phyloP scores from a whole-genome alignment of 202 grass and related monocot genomes.

The Zizania palustris region DNA sequence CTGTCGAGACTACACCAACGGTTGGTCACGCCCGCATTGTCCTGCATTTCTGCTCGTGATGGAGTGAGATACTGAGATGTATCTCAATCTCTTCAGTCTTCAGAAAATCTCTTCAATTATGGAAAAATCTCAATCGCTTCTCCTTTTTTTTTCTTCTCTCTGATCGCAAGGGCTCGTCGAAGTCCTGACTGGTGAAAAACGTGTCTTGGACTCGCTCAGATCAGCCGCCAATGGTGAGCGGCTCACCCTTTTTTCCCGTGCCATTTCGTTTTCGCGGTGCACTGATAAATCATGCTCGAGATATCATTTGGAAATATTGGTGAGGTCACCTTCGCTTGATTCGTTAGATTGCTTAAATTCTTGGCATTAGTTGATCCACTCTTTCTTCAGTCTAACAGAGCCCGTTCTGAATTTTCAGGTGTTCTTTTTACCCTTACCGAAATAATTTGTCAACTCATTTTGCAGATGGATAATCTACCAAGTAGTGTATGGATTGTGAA shows the following conservation, averaged over 20 bases:
- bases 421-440: not conserved
- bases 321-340: constrained; percentile 6
- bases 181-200: constrained; percentile 74
- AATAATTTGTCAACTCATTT: not conserved
- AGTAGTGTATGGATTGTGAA: not conserved
- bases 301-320: constrained; percentile 34
- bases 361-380: not conserved
- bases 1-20: constrained; percentile 80
- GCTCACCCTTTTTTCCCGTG: not conserved
- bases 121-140: not conserved
- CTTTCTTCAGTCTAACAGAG: not conserved
- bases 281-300: constrained; percentile 30
- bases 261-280: constrained; percentile 28
- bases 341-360: not conserved
- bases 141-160: not conserved
- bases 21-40: constrained; percentile 15
- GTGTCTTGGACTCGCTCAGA: constrained; percentile 57
- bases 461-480: constrained; percentile 35
- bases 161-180: constrained; percentile 67
- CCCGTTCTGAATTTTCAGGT: not conserved
- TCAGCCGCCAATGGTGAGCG: constrained; percentile 21
- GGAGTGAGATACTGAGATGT: constrained; percentile 26
- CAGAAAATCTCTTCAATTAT: not conserved
- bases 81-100: not conserved
- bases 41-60: not conserved